Evolutionary conservation across 192 early-diverging fungal species (phyloP), one percentile per base, ranked within the genome.

Genomic region (Entomortierella lignicola): DNA sequence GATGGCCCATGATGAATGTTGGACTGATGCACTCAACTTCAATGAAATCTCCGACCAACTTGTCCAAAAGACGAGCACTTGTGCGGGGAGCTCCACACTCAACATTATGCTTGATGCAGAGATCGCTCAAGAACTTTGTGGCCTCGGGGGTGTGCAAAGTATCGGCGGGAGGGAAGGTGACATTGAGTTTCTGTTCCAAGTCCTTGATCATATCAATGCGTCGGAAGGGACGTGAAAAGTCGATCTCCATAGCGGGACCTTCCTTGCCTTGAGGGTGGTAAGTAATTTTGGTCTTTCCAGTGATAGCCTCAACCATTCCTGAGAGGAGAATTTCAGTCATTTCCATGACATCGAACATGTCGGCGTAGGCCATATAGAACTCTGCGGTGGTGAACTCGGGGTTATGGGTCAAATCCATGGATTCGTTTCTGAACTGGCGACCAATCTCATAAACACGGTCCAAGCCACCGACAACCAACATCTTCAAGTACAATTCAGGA

Each of bases 331-430:
- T 54, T 81, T 99, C 98, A 64, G 97, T 98, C 73, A 98, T 93
- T 31, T 97, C 91, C 92, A 99, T 94, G 60, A 99, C 80, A 81
- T 99, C 97, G 80, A 93, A 90, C 86, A 98, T 92, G 82, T 99
- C 97, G 37, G 97, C 98, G 81, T 97, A 99, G 20, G 98, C 98
- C 97, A 97, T 97, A 87, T 99, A 98, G 86, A 99, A 98, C 87
- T 99, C 98, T 84, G 93, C 95, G 26, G 96, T 98, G 48, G 98
- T 98, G 87, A 99, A 98, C 85, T 99, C 98, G 63, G 98, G 98
- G 88, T 99, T 99, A 90, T 99, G 98, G 41, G 97, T 98, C 77
- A 97, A 82, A 81, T 99, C 98, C 70, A 99, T 99, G 47, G 90
- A 89, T 82, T 99, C 98, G 85, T 99, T 99, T 77, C 98, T 92